Evolutionary conservation across 257 asterid species (phyloP).

Genomic region (Lithospermum erythrorhizon): DNA sequence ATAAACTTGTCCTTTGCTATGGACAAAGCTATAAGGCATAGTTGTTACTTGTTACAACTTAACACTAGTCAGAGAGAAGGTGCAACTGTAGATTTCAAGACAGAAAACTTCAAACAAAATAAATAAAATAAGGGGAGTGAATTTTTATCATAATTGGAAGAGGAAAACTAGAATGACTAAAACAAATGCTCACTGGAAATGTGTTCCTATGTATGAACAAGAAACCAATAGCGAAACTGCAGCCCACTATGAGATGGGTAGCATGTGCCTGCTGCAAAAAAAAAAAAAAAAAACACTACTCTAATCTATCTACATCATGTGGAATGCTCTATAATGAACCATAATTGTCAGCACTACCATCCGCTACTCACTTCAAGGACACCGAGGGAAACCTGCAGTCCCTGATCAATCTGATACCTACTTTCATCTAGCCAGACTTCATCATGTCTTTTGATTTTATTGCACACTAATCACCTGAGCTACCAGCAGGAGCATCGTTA

Average conservation of each 20-base stretch:
- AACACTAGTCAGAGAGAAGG: not conserved
- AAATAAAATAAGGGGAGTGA: too few species aligned
- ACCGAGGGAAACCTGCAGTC: constrained; percentile 10
- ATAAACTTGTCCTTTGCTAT: too few species aligned
- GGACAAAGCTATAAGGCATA: too few species aligned
- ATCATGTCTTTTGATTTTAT: constrained; percentile 13
- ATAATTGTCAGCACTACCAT: not conserved
- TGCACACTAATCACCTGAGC: constrained; percentile 21
- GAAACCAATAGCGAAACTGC: not conserved
- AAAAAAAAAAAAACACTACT: not conserved
- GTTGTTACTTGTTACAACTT: not conserved
- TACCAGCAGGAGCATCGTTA: constrained; percentile 31
- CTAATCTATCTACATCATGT: not conserved
- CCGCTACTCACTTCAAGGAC: not conserved
- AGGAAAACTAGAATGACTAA: not conserved
- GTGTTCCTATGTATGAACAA: not conserved
- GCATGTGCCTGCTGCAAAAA: constrained; percentile 3
- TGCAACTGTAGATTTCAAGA: not conserved
- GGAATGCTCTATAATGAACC: not conserved
- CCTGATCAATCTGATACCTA: constrained; percentile 18
- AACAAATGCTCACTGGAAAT: not conserved
- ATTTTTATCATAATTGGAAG: not conserved
- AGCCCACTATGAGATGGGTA: constrained; percentile 2
- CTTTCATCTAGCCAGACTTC: constrained; percentile 18
- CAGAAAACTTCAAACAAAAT: not conserved